Base-by-base conservation (phyloP, 1,284 basidiomycete genomes). In the Boletus hoseneyae region DNA sequence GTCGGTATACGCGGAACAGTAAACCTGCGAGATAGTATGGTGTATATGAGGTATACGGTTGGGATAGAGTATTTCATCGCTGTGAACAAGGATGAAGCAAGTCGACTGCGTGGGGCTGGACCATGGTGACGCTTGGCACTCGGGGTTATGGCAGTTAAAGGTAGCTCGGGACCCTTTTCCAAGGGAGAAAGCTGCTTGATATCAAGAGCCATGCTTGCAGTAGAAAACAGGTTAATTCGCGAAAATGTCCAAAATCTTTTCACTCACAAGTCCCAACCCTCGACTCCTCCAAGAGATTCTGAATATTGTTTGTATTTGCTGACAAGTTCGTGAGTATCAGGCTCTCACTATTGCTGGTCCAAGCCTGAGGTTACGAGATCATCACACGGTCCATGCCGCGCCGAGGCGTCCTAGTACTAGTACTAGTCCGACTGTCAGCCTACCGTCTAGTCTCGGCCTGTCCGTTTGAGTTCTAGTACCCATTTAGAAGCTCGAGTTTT, bases 11-110 rank as follows among this genome's bases (percentile, higher is more conserved):
- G 48, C 11, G 33, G 42, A 30, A 47, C 19, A 18, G 34, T 41
- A 13, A 43, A 43, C 37, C 45, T 42, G 23, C 45, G 50, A 42
- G 52, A 61, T 15, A 42, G 19, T n/a, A 67, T 10, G 46, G 53
- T 41, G 35, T 54, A 62, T 27, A 46, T 42, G 45, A 65, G 52
- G 29, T 45, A 66, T 46, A 65, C 41, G 45, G 46, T 36, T 15
- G 54, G 64, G 25, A 64, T 35, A 1, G 52, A 34, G 16, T 53
- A 52, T 47, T 64, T 65, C 27, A 66, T 42, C 34, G 30, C 50
- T 10, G 52, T 48, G 37, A 49, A 29, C 6, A 56, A 54, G 9
- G 46, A 39, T 8, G 51, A 42, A 15, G 18, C 6, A 18, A 33
- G 16, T 40, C 48, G 47, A 46, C 44, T 12, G 46, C 41, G 42